Percentiles rank a stretch among this genome's conserved stretches.
Conservation (phyloP, 2,329 filamentous ascomycete genomes). For the Claviceps digitariae region DNA sequence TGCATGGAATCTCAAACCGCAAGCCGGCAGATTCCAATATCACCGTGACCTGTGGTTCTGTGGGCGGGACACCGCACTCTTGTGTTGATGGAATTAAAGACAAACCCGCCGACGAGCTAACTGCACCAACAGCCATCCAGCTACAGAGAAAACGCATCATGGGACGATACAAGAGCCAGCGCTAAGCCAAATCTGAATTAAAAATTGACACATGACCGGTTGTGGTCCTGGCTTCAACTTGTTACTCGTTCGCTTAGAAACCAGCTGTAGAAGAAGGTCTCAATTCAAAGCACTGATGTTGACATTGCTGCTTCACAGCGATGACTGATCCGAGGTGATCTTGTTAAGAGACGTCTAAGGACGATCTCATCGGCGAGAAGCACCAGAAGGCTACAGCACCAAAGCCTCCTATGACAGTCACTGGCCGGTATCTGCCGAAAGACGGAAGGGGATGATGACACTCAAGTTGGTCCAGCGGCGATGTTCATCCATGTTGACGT, state of each 20-base stretch:
- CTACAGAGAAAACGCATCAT: neutral
- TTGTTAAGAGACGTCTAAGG: neutral
- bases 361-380: neutral
- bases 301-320: neutral
- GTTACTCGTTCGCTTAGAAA: too few species aligned
- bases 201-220: too few species aligned
- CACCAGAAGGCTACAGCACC: neutral
- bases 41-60: too few species aligned
- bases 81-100: too few species aligned
- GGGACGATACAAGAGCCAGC: neutral
- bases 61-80: too few species aligned
- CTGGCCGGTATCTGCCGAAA: too few species aligned
- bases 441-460: neutral
- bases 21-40: neutral
- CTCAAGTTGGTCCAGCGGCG: neutral
- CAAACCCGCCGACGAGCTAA: too few species aligned
- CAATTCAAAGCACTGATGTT: neutral
- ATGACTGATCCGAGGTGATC: too few species aligned
- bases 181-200: neutral
- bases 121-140: neutral
- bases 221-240: too few species aligned
- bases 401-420: neutral
- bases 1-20: neutral
- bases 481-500: neutral
- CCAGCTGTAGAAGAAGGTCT: neutral